These are phyloP conservation scores for Aspergillus hancockii DNA, from an alignment of 495 filamentous ascomycete genomes.

Conservation along the genomic window DNA sequence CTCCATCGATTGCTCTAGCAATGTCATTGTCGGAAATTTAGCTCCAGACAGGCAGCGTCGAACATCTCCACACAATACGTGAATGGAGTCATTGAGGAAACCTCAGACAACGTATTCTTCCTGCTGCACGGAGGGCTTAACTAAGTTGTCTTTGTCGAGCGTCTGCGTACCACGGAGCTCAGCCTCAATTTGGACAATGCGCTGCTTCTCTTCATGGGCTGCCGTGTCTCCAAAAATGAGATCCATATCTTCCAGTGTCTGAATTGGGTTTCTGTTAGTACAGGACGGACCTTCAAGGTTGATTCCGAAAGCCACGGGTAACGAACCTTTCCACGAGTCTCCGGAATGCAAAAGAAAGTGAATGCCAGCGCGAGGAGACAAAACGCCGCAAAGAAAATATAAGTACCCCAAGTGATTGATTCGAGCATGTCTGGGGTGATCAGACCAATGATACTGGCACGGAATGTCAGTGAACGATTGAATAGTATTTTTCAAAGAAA, in stretches of 20 bases:
- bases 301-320: background rate
- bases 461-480: constrained; percentile 5
- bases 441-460: constrained; percentile 62
- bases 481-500: background rate
- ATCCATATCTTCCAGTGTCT: constrained; percentile 63
- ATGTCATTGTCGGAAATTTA: background rate
- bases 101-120: constrained; percentile 18
- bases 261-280: background rate
- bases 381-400: constrained; percentile 74
- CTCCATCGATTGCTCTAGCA: background rate
- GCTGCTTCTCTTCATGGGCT: constrained; percentile 68
- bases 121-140: constrained; percentile 31
- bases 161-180: constrained; percentile 53
- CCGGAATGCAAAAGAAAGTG: constrained; percentile 61
- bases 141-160: constrained; percentile 24
- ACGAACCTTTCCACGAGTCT: constrained; percentile 54
- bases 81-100: background rate
- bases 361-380: constrained; percentile 64
- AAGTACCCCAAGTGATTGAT: constrained; percentile 72
- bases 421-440: constrained; percentile 77
- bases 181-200: constrained; percentile 71
- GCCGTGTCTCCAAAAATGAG: constrained; percentile 73
- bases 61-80: background rate
- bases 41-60: background rate
- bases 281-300: background rate